phyloP scores from a whole-genome alignment of 1,284 basidiomycete genomes.

The Fomes fomentarius region DNA sequence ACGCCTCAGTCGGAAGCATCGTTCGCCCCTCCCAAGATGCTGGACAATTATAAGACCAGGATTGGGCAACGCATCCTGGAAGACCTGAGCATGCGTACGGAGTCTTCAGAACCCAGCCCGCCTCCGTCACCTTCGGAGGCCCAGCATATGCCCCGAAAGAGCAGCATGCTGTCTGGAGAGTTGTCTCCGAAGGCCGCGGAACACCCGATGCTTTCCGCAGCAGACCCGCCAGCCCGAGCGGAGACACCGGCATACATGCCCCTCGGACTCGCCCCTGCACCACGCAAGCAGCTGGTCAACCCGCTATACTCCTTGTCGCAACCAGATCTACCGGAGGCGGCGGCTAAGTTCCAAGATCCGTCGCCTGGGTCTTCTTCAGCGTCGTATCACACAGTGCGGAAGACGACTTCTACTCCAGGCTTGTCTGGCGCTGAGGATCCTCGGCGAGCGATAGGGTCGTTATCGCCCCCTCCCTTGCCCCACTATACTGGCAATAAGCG shows the following conservation, averaged over 20 bases:
- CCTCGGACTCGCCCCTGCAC: conserved; percentile 63
- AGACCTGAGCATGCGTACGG: conserved; percentile 19
- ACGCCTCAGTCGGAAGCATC: conserved; percentile 19
- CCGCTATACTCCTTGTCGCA: conserved; percentile 58
- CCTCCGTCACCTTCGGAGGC: conserved; percentile 20
- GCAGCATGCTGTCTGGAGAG: conserved; percentile 30
- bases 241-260: conserved; percentile 59
- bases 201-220: conserved; percentile 16
- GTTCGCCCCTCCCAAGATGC: conserved; percentile 17
- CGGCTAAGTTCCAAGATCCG: conserved; percentile 8
- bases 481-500: conserved; percentile 14
- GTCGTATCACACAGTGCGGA: conserved; percentile 26
- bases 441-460: conserved; percentile 12
- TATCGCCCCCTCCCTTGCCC: conserved; percentile 27
- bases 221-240: conserved; percentile 39
- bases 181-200: conserved; percentile 16
- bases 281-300: conserved; percentile 52
- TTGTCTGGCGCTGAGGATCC: conserved; percentile 23
- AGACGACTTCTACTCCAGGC: conserved; percentile 28
- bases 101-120: conserved; percentile 12
- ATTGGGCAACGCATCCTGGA: conserved; percentile 35
- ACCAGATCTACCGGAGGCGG: conserved; percentile 45
- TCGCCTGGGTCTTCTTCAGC: conserved; percentile 17
- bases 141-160: conserved; percentile 25
- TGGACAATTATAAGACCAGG: conserved; percentile 15